Evolutionary conservation across 2,329 filamentous ascomycete species (phyloP).

Genomic region (Pleoardoris graminearum): DNA sequence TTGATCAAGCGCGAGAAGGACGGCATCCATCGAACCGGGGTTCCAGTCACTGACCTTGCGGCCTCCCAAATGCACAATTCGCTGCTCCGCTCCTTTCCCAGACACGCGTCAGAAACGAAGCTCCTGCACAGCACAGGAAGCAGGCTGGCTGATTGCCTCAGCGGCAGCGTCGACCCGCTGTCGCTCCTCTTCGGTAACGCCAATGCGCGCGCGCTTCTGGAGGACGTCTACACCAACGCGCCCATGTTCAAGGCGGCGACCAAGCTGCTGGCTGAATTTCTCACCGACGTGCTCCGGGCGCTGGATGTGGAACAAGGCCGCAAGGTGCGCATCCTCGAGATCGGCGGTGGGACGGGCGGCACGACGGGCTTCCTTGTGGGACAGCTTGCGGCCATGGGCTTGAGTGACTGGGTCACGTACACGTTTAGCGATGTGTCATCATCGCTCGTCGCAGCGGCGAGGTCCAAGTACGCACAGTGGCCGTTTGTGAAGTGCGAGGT

Average conservation of each 20-base stretch:
- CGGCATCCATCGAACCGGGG: no score
- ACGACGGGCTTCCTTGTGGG: conserved; percentile 40
- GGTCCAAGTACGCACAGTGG: conserved; percentile 34
- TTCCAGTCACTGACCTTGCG: no score
- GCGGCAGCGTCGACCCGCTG: conserved; percentile 44
- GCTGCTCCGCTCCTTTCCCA: no score
- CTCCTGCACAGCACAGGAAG: no score
- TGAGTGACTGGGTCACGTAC: conserved; percentile 45
- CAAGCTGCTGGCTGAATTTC: conserved; percentile 18
- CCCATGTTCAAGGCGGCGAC: conserved; percentile 21
- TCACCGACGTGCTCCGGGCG: conserved; percentile 4
- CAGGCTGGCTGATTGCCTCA: conserved; percentile 31
- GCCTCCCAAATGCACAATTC: no score
- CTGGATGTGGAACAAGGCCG: not conserved
- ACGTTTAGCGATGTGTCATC: conserved; percentile 47
- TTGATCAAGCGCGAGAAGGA: no score
- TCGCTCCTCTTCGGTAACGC: conserved; percentile 46
- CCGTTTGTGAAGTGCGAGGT: conserved; percentile 37
- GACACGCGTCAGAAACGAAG: no score
- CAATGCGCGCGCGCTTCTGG: conserved; percentile 31
- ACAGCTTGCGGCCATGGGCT: conserved; percentile 26
- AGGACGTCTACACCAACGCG: conserved; percentile 43
- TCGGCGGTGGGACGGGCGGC: conserved; percentile 47
- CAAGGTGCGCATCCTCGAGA: conserved; percentile 39
- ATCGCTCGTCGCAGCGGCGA: conserved; percentile 42